A percentile compares a stretch with the other conserved stretches of the same genome.
phyloP scores from a whole-genome alignment of 352 stramenopile species.

The Pythium phragmiticola region DNA sequence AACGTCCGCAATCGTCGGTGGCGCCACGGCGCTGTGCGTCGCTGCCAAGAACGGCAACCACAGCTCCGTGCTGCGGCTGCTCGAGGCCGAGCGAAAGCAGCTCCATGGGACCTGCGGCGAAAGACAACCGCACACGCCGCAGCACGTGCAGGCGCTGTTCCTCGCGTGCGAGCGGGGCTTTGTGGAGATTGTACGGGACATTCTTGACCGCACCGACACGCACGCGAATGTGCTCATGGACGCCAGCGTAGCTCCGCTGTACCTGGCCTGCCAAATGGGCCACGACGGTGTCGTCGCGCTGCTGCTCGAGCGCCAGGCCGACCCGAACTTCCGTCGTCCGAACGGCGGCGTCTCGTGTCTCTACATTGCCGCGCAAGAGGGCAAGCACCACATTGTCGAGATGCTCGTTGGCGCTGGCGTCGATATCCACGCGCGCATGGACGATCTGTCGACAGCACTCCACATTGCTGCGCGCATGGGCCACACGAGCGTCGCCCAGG shows the following conservation, averaged over 20 bases:
- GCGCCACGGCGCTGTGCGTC: slow-evolving; percentile 67
- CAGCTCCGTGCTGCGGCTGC: slow-evolving; percentile 47
- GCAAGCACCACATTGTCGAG: slow-evolving; percentile 61
- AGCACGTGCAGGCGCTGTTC: slow-evolving; percentile 71
- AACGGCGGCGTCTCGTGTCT: slow-evolving; percentile 71
- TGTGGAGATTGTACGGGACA: slow-evolving; percentile 58
- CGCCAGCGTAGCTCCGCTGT: slow-evolving; percentile 75
- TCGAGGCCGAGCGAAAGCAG: slow-evolving; percentile 36
- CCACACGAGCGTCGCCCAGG: slow-evolving; percentile 46
- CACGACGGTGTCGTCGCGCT: slow-evolving; percentile 59
- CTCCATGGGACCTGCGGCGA: neutral
- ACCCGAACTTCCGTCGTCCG: slow-evolving; percentile 64
- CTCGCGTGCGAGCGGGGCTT: slow-evolving; percentile 77
- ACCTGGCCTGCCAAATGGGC: slow-evolving; percentile 84
- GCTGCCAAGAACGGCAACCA: slow-evolving; percentile 78
- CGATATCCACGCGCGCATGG: slow-evolving; percentile 67
- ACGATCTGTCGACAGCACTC: slow-evolving; percentile 71
- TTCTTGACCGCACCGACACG: slow-evolving; percentile 52
- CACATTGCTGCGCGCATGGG: slow-evolving; percentile 86
- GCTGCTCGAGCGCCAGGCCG: slow-evolving; percentile 52
- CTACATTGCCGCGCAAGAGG: slow-evolving; percentile 84
- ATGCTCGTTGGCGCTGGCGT: slow-evolving; percentile 46
- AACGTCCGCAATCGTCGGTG: slow-evolving; percentile 42
- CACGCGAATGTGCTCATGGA: slow-evolving; percentile 82
- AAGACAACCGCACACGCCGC: slow-evolving; percentile 17